phyloP scores from a whole-genome alignment of 768 basidiomycete genomes.

The Boletus pseudopeckii region DNA sequence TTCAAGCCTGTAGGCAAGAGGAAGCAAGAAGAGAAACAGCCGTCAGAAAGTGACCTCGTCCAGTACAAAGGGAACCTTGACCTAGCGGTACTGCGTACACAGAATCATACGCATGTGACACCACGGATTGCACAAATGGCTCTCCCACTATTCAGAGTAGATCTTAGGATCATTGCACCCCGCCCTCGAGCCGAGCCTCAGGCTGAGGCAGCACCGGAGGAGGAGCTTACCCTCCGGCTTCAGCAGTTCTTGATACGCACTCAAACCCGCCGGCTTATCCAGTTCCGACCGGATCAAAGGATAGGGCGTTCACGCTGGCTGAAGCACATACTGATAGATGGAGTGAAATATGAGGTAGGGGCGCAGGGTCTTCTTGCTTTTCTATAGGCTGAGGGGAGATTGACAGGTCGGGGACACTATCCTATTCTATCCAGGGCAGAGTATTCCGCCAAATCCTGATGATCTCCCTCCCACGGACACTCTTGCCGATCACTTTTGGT shows the following conservation, averaged over 20 bases:
- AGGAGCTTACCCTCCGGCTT: constrained; percentile 17
- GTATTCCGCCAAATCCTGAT: constrained; percentile 33
- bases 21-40: not conserved
- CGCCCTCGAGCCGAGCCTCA: constrained; percentile 25
- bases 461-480: constrained; percentile 38
- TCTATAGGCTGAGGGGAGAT: not conserved
- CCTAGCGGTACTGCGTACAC: constrained; percentile 53
- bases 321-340: constrained; percentile 42
- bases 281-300: constrained; percentile 32
- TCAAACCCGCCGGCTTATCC: constrained; percentile 10
- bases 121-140: constrained; percentile 54
- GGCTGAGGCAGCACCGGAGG: not conserved
- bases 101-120: constrained; percentile 60
- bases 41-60: not conserved
- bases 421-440: constrained; percentile 43
- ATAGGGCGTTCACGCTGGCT: constrained; percentile 36
- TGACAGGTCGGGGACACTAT: constrained; percentile 62
- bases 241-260: constrained; percentile 21
- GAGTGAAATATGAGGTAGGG: constrained; percentile 42
- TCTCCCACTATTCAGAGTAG: constrained; percentile 49
- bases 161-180: constrained; percentile 51
- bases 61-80: constrained; percentile 46
- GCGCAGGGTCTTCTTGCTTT: not conserved
- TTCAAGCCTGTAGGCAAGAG: constrained; percentile 9
- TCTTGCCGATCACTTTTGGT: constrained; percentile 67